Evolutionary conservation across 2,329 filamentous ascomycete genomes (phyloP).

Genomic region (Myotisia sp.): DNA sequence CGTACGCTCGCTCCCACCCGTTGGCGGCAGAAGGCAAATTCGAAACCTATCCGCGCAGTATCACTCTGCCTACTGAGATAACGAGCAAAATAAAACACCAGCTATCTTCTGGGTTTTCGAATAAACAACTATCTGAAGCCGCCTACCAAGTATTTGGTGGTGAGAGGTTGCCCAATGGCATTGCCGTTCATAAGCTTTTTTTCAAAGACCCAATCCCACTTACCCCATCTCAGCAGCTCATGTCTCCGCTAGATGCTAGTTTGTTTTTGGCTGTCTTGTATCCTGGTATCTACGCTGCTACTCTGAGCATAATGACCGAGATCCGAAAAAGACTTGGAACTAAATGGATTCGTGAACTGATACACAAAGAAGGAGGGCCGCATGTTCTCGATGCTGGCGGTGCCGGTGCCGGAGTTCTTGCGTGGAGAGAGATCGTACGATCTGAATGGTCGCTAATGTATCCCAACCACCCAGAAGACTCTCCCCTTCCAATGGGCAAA

Average conservation of each 20-base stretch:
- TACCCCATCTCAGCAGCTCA: constrained; percentile 40
- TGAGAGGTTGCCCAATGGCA: constrained; percentile 57
- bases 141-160: constrained; percentile 68
- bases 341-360: constrained; percentile 43
- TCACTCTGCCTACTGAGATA: constrained; percentile 56
- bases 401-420: constrained; percentile 46
- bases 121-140: constrained; percentile 58
- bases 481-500: constrained; percentile 47
- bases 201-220: constrained; percentile 42
- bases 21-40: constrained; percentile 62
- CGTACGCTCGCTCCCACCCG: constrained; percentile 51
- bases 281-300: constrained; percentile 46
- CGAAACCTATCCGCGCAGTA: constrained; percentile 55
- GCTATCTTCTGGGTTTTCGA: constrained; percentile 53
- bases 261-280: constrained; percentile 45
- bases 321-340: constrained; percentile 46
- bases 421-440: constrained; percentile 55
- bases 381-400: constrained; percentile 48
- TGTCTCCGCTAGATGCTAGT: constrained; percentile 49
- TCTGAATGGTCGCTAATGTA: constrained; percentile 67
- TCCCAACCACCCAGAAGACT: constrained; percentile 27
- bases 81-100: constrained; percentile 56
- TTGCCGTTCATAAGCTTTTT: constrained; percentile 46
- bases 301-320: constrained; percentile 44
- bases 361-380: constrained; percentile 42